Evolutionary conservation across 805 yeast genomes (phyloP).

Genomic region (Zygosaccharomyces bailii): DNA sequence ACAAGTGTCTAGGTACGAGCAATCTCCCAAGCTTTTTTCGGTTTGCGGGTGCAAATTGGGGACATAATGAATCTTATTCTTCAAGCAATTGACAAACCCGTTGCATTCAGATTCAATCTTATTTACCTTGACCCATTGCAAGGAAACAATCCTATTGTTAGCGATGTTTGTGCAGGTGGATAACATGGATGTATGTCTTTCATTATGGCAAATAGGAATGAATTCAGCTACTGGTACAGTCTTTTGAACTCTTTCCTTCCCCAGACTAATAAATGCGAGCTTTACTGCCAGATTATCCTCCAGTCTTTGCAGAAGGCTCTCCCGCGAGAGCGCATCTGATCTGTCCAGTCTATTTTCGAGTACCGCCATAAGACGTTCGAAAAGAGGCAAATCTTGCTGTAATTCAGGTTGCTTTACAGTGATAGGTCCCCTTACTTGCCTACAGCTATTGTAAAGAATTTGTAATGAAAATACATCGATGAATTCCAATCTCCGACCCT

Average conservation of each 20-base stretch:
- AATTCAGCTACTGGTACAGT: constrained; percentile 18
- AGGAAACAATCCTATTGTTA: constrained; percentile 29
- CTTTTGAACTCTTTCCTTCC: constrained; percentile 27
- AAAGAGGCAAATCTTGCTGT: background rate
- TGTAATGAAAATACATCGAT: constrained; percentile 24
- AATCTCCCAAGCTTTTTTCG: constrained; percentile 74
- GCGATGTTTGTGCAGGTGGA: constrained; percentile 24
- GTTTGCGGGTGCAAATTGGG: constrained; percentile 59
- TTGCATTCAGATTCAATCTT: constrained; percentile 22
- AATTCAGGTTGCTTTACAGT: background rate
- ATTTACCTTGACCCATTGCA: constrained; percentile 28
- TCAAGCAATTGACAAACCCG: constrained; percentile 32
- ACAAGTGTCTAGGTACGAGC: constrained; percentile 92
- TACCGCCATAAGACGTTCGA: constrained; percentile 7
- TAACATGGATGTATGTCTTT: constrained; percentile 22
- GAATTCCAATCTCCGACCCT: constrained; percentile 14
- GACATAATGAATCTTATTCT: constrained; percentile 48
- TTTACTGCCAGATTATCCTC: constrained; percentile 18
- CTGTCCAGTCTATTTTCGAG: constrained; percentile 3
- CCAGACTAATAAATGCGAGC: constrained; percentile 26
- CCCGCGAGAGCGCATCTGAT: constrained; percentile 3
- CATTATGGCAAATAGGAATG: constrained; percentile 28
- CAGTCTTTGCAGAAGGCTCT: constrained; percentile 14
- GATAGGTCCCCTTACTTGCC: background rate
- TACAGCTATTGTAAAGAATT: constrained; percentile 33